Conservation (phyloP, 2,329 filamentous ascomycete genomes). For the Claviceps africana region DNA sequence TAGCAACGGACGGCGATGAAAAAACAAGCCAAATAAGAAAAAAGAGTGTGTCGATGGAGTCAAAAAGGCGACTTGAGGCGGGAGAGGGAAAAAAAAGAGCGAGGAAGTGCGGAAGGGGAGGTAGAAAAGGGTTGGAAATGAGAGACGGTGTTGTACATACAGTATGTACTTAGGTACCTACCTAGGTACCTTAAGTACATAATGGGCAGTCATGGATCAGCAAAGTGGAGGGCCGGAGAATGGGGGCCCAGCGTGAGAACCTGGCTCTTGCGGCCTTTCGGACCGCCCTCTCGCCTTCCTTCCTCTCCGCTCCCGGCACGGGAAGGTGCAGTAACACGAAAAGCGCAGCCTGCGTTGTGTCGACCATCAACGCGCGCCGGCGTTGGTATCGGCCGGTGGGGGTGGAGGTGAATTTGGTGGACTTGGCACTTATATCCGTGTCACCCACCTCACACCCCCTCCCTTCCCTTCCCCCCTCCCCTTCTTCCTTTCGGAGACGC, state of each 20-base stretch:
- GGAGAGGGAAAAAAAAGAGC: background rate
- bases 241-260: background rate
- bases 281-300: no score
- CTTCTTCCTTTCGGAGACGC: no score
- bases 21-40: slow-evolving; percentile 13
- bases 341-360: no score
- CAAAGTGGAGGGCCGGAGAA: slow-evolving; percentile 6
- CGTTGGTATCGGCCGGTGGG: background rate
- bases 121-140: slow-evolving; percentile 1
- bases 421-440: background rate
- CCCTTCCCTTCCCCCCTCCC: background rate
- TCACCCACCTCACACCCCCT: background rate
- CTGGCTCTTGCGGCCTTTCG: no score
- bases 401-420: background rate
- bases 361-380: background rate
- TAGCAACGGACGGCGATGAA: slow-evolving; percentile 6
- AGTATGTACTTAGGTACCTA: no score
- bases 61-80: slow-evolving; percentile 1
- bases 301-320: background rate
- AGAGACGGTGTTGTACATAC: no score
- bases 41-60: slow-evolving; percentile 14
- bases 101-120: background rate
- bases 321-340: background rate
- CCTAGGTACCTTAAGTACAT: no score
- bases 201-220: slow-evolving; percentile 6